Evolutionary conservation across 352 stramenopile genomes (phyloP), one percentile per base, ranked within the genome.

Genomic region (Phytophthora uliginosa): DNA sequence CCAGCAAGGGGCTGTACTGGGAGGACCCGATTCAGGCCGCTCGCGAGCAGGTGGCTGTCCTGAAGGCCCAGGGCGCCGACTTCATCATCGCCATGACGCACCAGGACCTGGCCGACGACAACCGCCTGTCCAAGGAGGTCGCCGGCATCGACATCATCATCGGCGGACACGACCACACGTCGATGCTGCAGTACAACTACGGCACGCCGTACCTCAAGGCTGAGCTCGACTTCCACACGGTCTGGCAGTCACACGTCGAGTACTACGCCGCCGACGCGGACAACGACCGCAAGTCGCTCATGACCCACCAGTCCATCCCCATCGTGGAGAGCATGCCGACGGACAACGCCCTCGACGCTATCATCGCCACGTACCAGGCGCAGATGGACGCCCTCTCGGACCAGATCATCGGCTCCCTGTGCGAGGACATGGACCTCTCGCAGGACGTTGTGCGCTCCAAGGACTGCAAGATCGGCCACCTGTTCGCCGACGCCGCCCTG

Each of bases 1-100:
- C 80, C 22, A 90, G 76, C 59, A 91, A 90, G 69, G 85, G 79
- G 0, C 38, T 92, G 31, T 87, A 81, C 75, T 94, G 87, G 87
- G 73, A 74, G 31, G 87, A 95, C 65, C 85, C 84, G 20, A 85
- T 95, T 63, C 70, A 74, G 38, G 78, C 84, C 5, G 85, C 83
- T 24, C 82, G 84, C 48, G 58, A 73, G 45, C 83, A 92, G 63
- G 86, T 93, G 31, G 62, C 78, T 24, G 59, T 69, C 31, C 72
- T 91, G 1, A 48, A 82, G 59, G 56, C 76, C 7, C 58, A 83
- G 20, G 68, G 77, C 17, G 88, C 91, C 2, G 88, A 95, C 76
- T 82, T 93, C 36, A 83, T 95, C 62, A 91, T 95, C 62, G 85
- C 88, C 0, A 48, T 95, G 34, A 93, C 85, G 15, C 85, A 95